Evolutionary conservation across 257 asterid genomes (phyloP).

Genomic region (Lithospermum erythrorhizon): DNA sequence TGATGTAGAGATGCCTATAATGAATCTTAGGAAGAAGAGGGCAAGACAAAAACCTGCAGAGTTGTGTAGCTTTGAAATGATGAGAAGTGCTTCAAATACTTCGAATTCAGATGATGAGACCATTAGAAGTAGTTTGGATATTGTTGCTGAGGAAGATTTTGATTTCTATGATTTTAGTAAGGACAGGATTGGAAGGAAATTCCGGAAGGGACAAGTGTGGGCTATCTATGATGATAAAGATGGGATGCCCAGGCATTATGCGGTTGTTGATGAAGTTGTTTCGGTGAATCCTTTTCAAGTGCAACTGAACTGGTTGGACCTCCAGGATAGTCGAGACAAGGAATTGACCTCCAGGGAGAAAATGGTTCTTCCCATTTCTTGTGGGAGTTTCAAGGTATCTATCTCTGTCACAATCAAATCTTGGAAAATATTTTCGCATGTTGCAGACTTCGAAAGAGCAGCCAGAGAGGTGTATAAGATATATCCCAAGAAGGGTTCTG

Average conservation of each 20-base stretch:
- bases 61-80: constrained; percentile 9
- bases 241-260: constrained; percentile 83
- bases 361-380: constrained; percentile 36
- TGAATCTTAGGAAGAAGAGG: constrained; percentile 18
- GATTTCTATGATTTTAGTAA: constrained; percentile 62
- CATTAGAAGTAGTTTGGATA: constrained; percentile 28
- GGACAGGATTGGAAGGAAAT: constrained; percentile 60
- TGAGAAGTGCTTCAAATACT: constrained; percentile 7
- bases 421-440: constrained; percentile 60
- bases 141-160: constrained; percentile 40
- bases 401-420: constrained; percentile 32
- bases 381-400: constrained; percentile 70
- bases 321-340: constrained; percentile 30
- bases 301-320: constrained; percentile 51
- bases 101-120: constrained; percentile 21
- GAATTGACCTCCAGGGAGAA: constrained; percentile 29
- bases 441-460: constrained; percentile 56
- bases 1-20: constrained; percentile 11
- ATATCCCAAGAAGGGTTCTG: constrained; percentile 76
- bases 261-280: constrained; percentile 50
- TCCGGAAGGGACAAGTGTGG: constrained; percentile 90
- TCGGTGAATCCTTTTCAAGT: constrained; percentile 62
- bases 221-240: constrained; percentile 68
- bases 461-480: constrained; percentile 55
- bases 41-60: constrained; percentile 9